Evolutionary conservation across 2,329 filamentous ascomycete species (phyloP), one percentile per base, ranked within the genome.

Genomic region (Colletotrichum brevisporum): DNA sequence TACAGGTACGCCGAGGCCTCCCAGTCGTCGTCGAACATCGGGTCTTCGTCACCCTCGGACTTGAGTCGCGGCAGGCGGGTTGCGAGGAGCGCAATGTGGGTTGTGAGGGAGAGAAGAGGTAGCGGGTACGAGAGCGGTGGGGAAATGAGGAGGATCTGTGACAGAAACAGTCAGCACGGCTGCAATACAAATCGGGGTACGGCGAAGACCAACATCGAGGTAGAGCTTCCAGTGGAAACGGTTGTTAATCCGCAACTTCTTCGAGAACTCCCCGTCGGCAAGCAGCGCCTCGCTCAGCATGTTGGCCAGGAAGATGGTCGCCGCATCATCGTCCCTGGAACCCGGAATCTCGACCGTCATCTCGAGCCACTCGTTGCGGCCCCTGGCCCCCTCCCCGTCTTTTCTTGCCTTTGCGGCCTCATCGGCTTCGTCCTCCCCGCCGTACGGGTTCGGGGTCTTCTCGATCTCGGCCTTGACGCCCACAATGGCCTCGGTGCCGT

Each of bases 21-120:
- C 96, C 96, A 99, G 83, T 99, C 96, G 82, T 99, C 96, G 83
- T 98, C 92, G 81, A 99, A 99, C 78, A 98, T 91, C 13, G 96
- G 96, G 75, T 99, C 96, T 83, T 99, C 96, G 81, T 98, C 95
- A 67, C 89, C 89, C 79, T 97, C 93, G 1, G 95, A 98, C 78
- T 94, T 94, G 59, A 98, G 86, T 27, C 90, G 88, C 8, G 96
- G 96, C 3, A 98, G 86, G 72, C 92, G 91, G 6, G 96, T 95
- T 36, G 93, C 91, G 71, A 98, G 90, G 54, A 99, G 92, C 3
- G 96, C 96, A 70, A 99, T 91, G 79, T 99, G 95, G 55, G 94
- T 95, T 21, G 96, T 97, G 67, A 98, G 88, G 39, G 94, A 97
- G 50, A 99, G 90, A 12, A 99, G 88, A 1, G 95, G 95, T 8